Percentiles rank a stretch among this genome's conserved stretches.
Evolutionary conservation across 2,329 filamentous ascomycete species (phyloP).

Genomic region (Apiospora kogelbergensis): DNA sequence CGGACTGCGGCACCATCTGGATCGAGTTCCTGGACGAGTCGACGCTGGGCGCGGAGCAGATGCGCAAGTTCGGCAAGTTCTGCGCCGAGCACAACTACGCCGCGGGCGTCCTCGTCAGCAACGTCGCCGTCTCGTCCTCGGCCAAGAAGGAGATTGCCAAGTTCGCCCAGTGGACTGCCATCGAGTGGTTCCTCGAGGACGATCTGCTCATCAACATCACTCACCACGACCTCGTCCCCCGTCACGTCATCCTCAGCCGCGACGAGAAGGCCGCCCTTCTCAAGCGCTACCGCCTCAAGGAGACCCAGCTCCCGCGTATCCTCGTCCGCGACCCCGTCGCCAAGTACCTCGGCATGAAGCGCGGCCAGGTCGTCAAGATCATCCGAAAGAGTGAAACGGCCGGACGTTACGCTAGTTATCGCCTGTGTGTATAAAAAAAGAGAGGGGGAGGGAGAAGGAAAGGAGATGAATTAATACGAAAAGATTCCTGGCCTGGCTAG

Average conservation of each 20-base stretch:
- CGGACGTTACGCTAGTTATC: conserved; percentile 93
- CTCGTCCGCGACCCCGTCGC: conserved; percentile 90
- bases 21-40: conserved; percentile 84
- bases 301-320: conserved; percentile 93
- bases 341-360: conserved; percentile 83
- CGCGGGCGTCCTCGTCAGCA: conserved; percentile 87
- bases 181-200: conserved; percentile 95
- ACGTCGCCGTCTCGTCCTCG: conserved; percentile 78
- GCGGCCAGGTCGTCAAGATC: conserved; percentile 97
- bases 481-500: conserved; percentile 5
- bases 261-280: conserved; percentile 88
- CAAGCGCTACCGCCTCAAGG: conserved; percentile 90
- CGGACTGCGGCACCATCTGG: conserved; percentile 85
- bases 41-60: conserved; percentile 85
- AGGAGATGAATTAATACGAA: conserved; percentile 9
- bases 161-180: conserved; percentile 72
- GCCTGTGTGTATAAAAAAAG: conserved; percentile 61
- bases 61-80: conserved; percentile 84
- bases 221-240: conserved; percentile 93
- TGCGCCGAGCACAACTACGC: conserved; percentile 79
- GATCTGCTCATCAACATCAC: conserved; percentile 98
- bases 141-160: conserved; percentile 84
- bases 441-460: background rate
- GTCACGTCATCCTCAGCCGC: conserved; percentile 83
- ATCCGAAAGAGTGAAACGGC: conserved; percentile 95